These are phyloP conservation scores for Collybiopsis luxurians DNA, from an alignment of 768 basidiomycete species.

Conservation along the genomic window DNA sequence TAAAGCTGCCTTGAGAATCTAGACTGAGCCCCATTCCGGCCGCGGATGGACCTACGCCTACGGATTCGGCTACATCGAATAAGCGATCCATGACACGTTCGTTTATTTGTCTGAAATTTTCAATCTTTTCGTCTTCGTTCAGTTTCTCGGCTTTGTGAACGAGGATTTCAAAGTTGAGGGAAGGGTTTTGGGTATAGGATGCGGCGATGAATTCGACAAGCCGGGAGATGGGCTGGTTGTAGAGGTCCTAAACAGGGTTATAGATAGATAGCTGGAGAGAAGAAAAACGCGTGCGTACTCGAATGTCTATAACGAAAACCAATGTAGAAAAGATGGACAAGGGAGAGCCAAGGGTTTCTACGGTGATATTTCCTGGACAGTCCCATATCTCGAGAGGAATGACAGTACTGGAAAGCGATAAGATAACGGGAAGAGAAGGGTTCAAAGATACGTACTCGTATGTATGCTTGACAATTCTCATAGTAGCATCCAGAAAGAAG, in stretches of 20 bases:
- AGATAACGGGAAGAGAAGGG: not conserved
- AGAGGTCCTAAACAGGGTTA: conserved; percentile 57
- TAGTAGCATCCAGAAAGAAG: conserved; percentile 87
- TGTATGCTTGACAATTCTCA: conserved; percentile 66
- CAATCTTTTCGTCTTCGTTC: conserved; percentile 88
- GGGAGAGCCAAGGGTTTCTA: conserved; percentile 72
- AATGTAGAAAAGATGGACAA: conserved; percentile 80
- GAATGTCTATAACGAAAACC: conserved; percentile 94
- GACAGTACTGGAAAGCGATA: conserved; percentile 60
- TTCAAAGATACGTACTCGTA: conserved; percentile 65
- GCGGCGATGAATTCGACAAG: conserved; percentile 80
- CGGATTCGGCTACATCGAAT: conserved; percentile 50
- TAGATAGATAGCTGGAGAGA: conserved; percentile 7
- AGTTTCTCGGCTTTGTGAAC: conserved; percentile 94
- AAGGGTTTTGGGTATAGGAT: conserved; percentile 72
- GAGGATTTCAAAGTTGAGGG: conserved; percentile 84
- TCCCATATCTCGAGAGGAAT: conserved; percentile 96
- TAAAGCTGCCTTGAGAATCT: conserved; percentile 3
- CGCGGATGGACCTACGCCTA: too few species aligned
- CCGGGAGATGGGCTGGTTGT: conserved; percentile 79
- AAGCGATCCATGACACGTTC: conserved; percentile 83
- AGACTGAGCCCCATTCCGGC: too few species aligned
- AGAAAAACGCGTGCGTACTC: conserved; percentile 48
- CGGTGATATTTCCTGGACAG: conserved; percentile 82
- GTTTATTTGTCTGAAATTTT: conserved; percentile 90